phyloP scores from a whole-genome alignment of 768 basidiomycete genomes.

The Leucocoprinus leucothites region DNA sequence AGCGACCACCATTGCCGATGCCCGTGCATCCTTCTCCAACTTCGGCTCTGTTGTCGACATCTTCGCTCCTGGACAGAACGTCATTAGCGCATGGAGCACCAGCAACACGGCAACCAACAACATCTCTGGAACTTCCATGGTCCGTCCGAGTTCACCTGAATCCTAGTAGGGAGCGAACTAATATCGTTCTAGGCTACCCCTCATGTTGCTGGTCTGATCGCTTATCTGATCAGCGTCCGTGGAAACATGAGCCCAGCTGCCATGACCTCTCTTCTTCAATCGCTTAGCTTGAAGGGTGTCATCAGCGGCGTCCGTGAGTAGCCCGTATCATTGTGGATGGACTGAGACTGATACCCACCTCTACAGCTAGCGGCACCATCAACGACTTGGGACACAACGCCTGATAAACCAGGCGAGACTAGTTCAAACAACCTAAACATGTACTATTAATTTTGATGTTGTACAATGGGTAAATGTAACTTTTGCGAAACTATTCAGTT shows the following conservation, averaged over 20 bases:
- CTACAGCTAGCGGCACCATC: conserved; percentile 22
- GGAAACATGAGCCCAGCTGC: conserved; percentile 29
- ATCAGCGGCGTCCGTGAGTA: conserved; percentile 27
- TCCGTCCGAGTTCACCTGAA: neutral
- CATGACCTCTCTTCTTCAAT: conserved; percentile 23
- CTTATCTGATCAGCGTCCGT: conserved; percentile 29
- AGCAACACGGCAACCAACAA: conserved; percentile 21
- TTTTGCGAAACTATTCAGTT: no score
- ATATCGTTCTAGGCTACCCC: conserved; percentile 28
- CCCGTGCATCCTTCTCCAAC: conserved; percentile 35
- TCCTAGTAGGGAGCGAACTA: neutral
- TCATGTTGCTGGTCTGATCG: conserved; percentile 37
- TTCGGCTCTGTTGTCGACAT: conserved; percentile 39
- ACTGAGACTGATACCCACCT: neutral
- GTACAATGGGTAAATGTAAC: no score
- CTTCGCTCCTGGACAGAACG: conserved; percentile 35
- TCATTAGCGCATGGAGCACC: conserved; percentile 29
- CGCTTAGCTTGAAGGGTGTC: conserved; percentile 23
- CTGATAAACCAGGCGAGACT: neutral
- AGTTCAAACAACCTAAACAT: no score
- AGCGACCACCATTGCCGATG: conserved; percentile 32
- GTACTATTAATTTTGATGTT: no score
- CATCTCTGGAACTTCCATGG: conserved; percentile 27
- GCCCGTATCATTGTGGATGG: neutral
- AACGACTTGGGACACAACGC: conserved; percentile 26